These are phyloP conservation scores for Mrakia gelida DNA, from an alignment of 768 basidiomycete species.

Conservation along the genomic window DNA sequence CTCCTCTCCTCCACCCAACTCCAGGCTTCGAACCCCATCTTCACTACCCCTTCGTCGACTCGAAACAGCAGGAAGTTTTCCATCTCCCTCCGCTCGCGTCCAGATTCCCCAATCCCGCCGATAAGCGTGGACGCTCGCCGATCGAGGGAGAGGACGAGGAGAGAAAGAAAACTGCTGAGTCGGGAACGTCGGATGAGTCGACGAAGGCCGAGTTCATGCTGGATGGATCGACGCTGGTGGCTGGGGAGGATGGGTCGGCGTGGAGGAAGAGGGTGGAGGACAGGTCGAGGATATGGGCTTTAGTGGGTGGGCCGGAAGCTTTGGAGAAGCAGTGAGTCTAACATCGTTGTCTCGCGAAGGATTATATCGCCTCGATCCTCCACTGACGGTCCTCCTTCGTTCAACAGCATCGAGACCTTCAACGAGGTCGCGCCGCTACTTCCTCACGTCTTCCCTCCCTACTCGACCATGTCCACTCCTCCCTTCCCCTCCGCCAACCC, in stretches of 20 bases:
- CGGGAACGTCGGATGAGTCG: background rate
- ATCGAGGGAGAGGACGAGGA: background rate
- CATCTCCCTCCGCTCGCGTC: slow-evolving; percentile 12
- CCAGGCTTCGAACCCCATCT: slow-evolving; percentile 5
- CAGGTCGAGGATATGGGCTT: background rate
- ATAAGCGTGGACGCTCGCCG: background rate
- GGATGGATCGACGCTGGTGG: background rate
- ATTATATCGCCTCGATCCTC: no score
- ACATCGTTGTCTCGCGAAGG: background rate
- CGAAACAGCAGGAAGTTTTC: slow-evolving; percentile 19
- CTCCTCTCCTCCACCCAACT: slow-evolving; percentile 9
- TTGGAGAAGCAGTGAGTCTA: slow-evolving; percentile 15
- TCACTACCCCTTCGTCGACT: slow-evolving; percentile 20
- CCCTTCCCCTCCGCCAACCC: background rate
- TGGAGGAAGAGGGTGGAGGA: slow-evolving; percentile 14
- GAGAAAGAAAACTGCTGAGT: background rate
- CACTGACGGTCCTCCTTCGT: no score
- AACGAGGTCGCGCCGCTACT: background rate
- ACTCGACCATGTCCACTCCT: background rate
- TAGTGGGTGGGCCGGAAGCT: slow-evolving; percentile 13
- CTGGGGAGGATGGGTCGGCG: background rate
- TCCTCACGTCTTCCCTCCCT: slow-evolving; percentile 22
- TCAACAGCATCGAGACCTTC: background rate
- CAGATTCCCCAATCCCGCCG: background rate
- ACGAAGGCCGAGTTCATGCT: background rate